Base-by-base conservation (phyloP, 1,139 yeast species). In the Diutina pseudorugosa region DNA sequence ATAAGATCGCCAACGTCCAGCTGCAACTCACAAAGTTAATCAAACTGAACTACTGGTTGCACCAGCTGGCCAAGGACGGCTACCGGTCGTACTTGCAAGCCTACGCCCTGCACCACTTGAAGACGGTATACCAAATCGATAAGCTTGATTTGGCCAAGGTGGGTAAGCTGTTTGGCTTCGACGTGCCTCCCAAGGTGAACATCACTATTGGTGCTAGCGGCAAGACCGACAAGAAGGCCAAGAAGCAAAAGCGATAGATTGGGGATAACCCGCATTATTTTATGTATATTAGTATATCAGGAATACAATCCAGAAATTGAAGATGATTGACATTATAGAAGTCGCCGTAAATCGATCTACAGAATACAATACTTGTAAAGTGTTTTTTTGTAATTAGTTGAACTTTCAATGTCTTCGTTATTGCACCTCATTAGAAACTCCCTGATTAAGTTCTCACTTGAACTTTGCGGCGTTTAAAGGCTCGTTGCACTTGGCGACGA, bases 41-140 rank as follows among this genome's bases (percentile, higher is more conserved):
- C 58, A 85, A 89, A 62, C 86, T 93, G 55, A 93, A 93, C 69
- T 93, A 86, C 70, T 89, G 94, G 85, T 77, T 93, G 59, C 95
- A 93, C 66, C 95, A 89, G 70, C 82, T 91, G 54, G 99, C 99
- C 42, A 89, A 90, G 70, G 99, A 93, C 65, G 99, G 98, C 54
- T 93, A 93, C 73, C 80, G 97, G 66, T 82, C 98, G 6, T 93
- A 93, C 68, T 76, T 93, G 62, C 98, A 94, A 70, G 98, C 98
- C 5, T 94, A 93, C 65, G 91, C 98, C 14, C 86, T 96, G 33
- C 98, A 93, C 70, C 95, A 91, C 63, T 76, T 93, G 67, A 93
- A 93, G 69, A 86, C 96, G 1, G 98, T 93, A 19, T 93, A 93
- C 66, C 96, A 91, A 70, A 89, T 93, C 60, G 98, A 93, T 69